Conservation (phyloP, 306 rosid species). For the Mimosa bimucronata region DNA sequence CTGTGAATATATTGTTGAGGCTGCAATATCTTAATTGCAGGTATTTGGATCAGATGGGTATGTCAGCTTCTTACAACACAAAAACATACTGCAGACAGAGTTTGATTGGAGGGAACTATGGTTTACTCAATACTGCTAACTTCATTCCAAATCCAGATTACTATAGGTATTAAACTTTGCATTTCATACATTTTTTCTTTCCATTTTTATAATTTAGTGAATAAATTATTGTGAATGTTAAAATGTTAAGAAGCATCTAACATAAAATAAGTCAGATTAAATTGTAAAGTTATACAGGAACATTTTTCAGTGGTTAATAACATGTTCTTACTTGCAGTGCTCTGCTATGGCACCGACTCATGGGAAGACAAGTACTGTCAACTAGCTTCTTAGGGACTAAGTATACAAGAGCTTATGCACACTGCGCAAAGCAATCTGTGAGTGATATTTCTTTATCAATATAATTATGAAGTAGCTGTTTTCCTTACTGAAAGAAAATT, state of each 20-base stretch:
- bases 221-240: too few relatives aligned
- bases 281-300: neutral
- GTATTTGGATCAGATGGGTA: slow-evolving; percentile 96
- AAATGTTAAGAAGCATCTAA: neutral
- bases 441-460: slow-evolving; percentile 39
- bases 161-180: slow-evolving; percentile 45
- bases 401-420: slow-evolving; percentile 77
- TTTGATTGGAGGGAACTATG: slow-evolving; percentile 92
- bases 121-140: slow-evolving; percentile 67
- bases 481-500: neutral
- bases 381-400: slow-evolving; percentile 68
- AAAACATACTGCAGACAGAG: slow-evolving; percentile 90
- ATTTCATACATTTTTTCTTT: neutral
- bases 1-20: slow-evolving; percentile 12
- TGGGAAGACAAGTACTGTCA: slow-evolving; percentile 76
- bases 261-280: neutral
- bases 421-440: slow-evolving; percentile 87
- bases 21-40: slow-evolving; percentile 39
- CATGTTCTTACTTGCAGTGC: slow-evolving; percentile 58
- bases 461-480: slow-evolving; percentile 3
- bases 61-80: slow-evolving; percentile 80
- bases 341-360: slow-evolving; percentile 86
- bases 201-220: neutral
- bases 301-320: neutral
- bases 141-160: slow-evolving; percentile 84